Evolutionary conservation across 352 stramenopile species (phyloP).

Genomic region (Pythium brachiatum): DNA sequence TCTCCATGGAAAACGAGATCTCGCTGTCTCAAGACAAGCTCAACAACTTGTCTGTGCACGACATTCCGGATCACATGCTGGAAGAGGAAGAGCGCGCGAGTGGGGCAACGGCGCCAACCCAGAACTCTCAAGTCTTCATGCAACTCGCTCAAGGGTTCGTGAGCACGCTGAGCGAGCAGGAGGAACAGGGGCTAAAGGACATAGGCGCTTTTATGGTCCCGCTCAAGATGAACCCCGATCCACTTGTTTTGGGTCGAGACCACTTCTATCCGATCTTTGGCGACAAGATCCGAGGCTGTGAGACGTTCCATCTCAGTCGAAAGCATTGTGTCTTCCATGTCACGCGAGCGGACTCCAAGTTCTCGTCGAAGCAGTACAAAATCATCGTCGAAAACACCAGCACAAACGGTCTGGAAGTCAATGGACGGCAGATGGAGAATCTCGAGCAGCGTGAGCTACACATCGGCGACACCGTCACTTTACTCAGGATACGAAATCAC

Average conservation of each 20-base stretch:
- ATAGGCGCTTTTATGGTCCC: slow-evolving; percentile 46
- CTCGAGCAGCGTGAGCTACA: slow-evolving; percentile 41
- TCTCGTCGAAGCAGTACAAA: slow-evolving; percentile 34
- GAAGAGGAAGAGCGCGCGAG: slow-evolving; percentile 20
- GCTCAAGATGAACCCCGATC: slow-evolving; percentile 26
- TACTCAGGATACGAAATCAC: slow-evolving; percentile 47
- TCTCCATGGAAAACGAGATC: slow-evolving; percentile 53
- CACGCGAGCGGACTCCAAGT: slow-evolving; percentile 26
- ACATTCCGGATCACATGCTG: slow-evolving; percentile 36
- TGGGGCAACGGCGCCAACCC: slow-evolving; percentile 5
- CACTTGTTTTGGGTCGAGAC: slow-evolving; percentile 44
- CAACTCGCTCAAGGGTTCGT: slow-evolving; percentile 41
- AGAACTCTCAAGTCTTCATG: slow-evolving; percentile 26
- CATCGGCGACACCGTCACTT: slow-evolving; percentile 53
- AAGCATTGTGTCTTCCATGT: slow-evolving; percentile 68
- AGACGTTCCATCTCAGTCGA: slow-evolving; percentile 57
- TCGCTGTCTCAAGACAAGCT: slow-evolving; percentile 69
- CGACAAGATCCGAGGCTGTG: slow-evolving; percentile 51
- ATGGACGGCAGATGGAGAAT: slow-evolving; percentile 50
- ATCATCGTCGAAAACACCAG: slow-evolving; percentile 69
- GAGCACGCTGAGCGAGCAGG: slow-evolving; percentile 37
- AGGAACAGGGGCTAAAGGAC: slow-evolving; percentile 45
- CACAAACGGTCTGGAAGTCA: slow-evolving; percentile 66
- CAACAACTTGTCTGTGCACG: slow-evolving; percentile 59
- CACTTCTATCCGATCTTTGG: slow-evolving; percentile 69